A percentile compares a stretch with the other conserved stretches of the same genome.
These are phyloP conservation scores for Herpetospermum pedunculosum DNA, from an alignment of 306 rosid species.

Conservation along the genomic window DNA sequence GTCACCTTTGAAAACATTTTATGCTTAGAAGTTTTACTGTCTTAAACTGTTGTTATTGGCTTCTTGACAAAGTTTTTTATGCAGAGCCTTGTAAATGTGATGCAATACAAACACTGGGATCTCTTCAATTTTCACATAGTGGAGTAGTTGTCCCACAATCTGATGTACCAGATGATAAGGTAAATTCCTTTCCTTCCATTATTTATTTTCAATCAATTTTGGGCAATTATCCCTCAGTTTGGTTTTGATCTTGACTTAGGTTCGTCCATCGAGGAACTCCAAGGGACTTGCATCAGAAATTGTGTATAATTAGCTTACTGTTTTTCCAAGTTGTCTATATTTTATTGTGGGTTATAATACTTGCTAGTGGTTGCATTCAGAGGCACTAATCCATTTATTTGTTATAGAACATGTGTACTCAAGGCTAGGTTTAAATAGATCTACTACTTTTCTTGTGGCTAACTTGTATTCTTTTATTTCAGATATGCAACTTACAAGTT, in stretches of 20 bases:
- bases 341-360: no score
- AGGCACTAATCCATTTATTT: no score
- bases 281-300: slow-evolving; percentile 59
- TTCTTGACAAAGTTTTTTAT: neutral
- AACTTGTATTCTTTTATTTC: no score
- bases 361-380: no score
- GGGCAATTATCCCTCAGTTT: slow-evolving; percentile 5
- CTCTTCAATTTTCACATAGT: slow-evolving; percentile 23
- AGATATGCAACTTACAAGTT: no score
- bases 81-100: slow-evolving; percentile 42
- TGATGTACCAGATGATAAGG: slow-evolving; percentile 33
- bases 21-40: neutral
- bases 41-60: neutral
- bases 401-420: no score
- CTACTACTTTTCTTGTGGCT: no score
- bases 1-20: neutral
- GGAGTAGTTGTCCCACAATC: slow-evolving; percentile 26
- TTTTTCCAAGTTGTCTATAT: no score
- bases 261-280: slow-evolving; percentile 34
- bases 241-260: slow-evolving; percentile 30
- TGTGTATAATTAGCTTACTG: no score
- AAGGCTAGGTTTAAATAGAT: no score
- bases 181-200: slow-evolving; percentile 15
- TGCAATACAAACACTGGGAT: slow-evolving; percentile 26
- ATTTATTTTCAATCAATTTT: neutral